Evolutionary conservation across 257 asterid genomes (phyloP).

Genomic region (Orobanche coerulescens): DNA sequence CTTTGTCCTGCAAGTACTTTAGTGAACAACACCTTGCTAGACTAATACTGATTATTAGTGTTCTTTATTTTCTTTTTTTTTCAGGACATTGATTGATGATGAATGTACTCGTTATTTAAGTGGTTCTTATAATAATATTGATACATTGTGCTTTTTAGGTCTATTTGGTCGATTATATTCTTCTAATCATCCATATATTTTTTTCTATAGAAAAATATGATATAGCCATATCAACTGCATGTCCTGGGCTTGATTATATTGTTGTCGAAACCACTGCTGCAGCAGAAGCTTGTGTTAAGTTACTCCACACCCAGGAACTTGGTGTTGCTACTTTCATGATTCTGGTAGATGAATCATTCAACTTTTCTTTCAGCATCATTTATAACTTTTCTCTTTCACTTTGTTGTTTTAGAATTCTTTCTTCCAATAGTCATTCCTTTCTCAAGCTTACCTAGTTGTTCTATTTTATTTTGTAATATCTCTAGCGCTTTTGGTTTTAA

Average conservation of each 20-base stretch:
- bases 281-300: slow-evolving; percentile 83
- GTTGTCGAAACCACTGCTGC: slow-evolving; percentile 86
- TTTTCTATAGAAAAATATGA: slow-evolving; percentile 74
- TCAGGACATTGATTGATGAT: slow-evolving; percentile 1
- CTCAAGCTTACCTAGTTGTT: background rate
- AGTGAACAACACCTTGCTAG: background rate
- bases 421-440: background rate
- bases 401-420: background rate
- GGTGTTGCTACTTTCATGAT: slow-evolving; percentile 98
- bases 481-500: too few relatives aligned
- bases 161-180: background rate
- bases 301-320: slow-evolving; percentile 68
- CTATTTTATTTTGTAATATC: background rate
- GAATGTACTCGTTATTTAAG: background rate
- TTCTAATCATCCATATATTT: slow-evolving; percentile 7
- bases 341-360: slow-evolving; percentile 43
- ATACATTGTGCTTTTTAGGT: background rate
- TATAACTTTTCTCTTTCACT: background rate
- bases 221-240: slow-evolving; percentile 90
- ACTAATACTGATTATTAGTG: background rate
- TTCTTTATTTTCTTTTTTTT: background rate
- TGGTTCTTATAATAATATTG: background rate
- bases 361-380: background rate
- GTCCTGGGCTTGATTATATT: slow-evolving; percentile 86
- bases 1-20: background rate